Percentiles rank a stretch among this genome's conserved stretches.
These are phyloP conservation scores for Brasilioporus rufonigricans DNA, from an alignment of 768 basidiomycete genomes.

Conservation along the genomic window DNA sequence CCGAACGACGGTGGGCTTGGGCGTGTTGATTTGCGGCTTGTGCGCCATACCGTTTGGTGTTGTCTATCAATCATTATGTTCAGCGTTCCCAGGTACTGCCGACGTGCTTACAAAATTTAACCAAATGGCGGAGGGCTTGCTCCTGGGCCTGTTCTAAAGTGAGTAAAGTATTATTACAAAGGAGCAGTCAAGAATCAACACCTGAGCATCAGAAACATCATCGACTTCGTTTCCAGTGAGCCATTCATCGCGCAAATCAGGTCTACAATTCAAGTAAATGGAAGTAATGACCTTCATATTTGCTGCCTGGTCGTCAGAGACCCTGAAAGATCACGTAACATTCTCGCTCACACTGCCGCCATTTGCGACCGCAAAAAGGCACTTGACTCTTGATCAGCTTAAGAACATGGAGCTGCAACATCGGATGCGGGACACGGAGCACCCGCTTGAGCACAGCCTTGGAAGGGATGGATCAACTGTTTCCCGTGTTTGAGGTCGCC, in stretches of 20 bases:
- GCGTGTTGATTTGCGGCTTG: conserved; percentile 47
- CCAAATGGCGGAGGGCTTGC: conserved; percentile 87
- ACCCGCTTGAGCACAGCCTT: conserved; percentile 96
- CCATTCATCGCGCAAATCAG: conserved; percentile 98
- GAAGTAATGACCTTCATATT: conserved; percentile 99
- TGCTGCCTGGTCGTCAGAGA: conserved; percentile 46
- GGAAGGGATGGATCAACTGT: conserved; percentile 18
- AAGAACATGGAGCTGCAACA: conserved; percentile 90
- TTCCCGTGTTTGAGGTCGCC: background rate
- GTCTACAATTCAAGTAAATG: conserved; percentile 96
- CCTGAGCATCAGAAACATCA: conserved; percentile 87
- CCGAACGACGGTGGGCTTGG: conserved; percentile 72
- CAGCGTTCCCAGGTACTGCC: conserved; percentile 1
- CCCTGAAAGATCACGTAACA: background rate
- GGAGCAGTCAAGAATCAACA: conserved; percentile 31
- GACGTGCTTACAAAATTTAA: conserved; percentile 82
- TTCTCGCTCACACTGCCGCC: conserved; percentile 81
- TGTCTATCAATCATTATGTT: conserved; percentile 51
- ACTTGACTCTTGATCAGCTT: conserved; percentile 99
- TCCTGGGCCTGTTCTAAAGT: conserved; percentile 74
- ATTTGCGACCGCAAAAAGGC: conserved; percentile 95
- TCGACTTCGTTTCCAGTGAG: conserved; percentile 91
- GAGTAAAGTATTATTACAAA: conserved; percentile 8
- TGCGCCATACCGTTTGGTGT: conserved; percentile 84
- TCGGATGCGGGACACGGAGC: conserved; percentile 87